These are phyloP conservation scores for Limonium bicolor DNA, from an alignment of 148 eudicot genomes.

Conservation along the genomic window DNA sequence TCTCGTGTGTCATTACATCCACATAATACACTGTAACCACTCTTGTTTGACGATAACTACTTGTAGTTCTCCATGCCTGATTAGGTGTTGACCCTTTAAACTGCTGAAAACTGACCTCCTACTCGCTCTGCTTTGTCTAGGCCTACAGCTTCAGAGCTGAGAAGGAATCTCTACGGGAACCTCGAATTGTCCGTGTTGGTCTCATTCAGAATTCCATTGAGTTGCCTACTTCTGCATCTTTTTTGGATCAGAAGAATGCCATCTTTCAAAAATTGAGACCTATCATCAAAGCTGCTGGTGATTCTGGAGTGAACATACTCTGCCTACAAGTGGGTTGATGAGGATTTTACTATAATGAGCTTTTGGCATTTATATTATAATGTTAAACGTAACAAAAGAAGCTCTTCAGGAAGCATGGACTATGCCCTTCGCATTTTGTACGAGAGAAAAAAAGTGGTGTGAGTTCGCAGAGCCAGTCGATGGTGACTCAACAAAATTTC, in stretches of 20 bases:
- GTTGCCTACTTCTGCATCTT: conserved; percentile 65
- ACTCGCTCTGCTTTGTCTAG: too few species aligned
- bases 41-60: too few species aligned
- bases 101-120: too few species aligned
- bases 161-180: conserved; percentile 71
- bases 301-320: conserved; percentile 78
- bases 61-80: too few species aligned
- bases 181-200: conserved; percentile 72
- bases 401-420: conserved; percentile 83
- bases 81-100: too few species aligned
- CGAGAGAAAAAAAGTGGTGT: conserved; percentile 95
- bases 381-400: too few species aligned
- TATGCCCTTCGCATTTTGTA: conserved; percentile 97
- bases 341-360: too few species aligned
- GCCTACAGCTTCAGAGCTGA: conserved; percentile 70
- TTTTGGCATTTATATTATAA: too few species aligned
- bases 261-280: conserved; percentile 76
- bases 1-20: too few species aligned
- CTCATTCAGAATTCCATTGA: conserved; percentile 75
- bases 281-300: conserved; percentile 86
- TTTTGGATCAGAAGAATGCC: conserved; percentile 56
- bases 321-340: conserved; percentile 78
- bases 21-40: too few species aligned
- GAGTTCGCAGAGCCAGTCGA: conserved; percentile 88
- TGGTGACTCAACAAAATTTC: conserved; percentile 83